A percentile compares a stretch with the other conserved stretches of the same genome.
These are phyloP conservation scores for Solanum hybrid DNA, from an alignment of 305 asterid genomes.

Conservation along the genomic window DNA sequence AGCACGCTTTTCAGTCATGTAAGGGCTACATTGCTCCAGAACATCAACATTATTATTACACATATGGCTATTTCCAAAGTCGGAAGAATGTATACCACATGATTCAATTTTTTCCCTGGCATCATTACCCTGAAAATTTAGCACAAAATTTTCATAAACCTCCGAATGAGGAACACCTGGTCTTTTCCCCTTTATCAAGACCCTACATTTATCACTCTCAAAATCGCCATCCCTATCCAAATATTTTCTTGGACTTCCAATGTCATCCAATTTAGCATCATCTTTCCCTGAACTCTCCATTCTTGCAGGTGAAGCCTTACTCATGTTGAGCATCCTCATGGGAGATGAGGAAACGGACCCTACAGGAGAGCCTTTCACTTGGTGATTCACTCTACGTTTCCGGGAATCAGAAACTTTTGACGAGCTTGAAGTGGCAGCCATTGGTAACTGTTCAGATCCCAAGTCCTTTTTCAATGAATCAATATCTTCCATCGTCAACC, in stretches of 20 bases:
- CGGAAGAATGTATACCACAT: slow-evolving; percentile 13
- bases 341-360: slow-evolving; percentile 97
- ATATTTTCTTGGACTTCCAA: slow-evolving; percentile 30
- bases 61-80: slow-evolving; percentile 15
- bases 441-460: slow-evolving; percentile 48
- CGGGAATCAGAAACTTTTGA: slow-evolving; percentile 78
- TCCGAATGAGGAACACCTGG: slow-evolving; percentile 15
- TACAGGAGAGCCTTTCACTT: slow-evolving; percentile 63
- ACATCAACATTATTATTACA: slow-evolving; percentile 17
- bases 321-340: slow-evolving; percentile 31
- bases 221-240: slow-evolving; percentile 27
- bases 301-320: slow-evolving; percentile 30
- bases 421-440: slow-evolving; percentile 82
- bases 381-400: slow-evolving; percentile 37
- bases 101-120: slow-evolving; percentile 16
- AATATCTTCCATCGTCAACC: slow-evolving; percentile 45
- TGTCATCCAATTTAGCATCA: slow-evolving; percentile 25
- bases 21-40: slow-evolving; percentile 12
- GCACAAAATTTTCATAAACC: slow-evolving; percentile 16
- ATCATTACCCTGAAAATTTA: slow-evolving; percentile 18
- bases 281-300: slow-evolving; percentile 25
- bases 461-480: slow-evolving; percentile 56
- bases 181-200: slow-evolving; percentile 26
- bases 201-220: slow-evolving; percentile 23
- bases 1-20: slow-evolving; percentile 12